Evolutionary conservation across 768 basidiomycete genomes (phyloP).

Genomic region (Tremella yokohamensis): DNA sequence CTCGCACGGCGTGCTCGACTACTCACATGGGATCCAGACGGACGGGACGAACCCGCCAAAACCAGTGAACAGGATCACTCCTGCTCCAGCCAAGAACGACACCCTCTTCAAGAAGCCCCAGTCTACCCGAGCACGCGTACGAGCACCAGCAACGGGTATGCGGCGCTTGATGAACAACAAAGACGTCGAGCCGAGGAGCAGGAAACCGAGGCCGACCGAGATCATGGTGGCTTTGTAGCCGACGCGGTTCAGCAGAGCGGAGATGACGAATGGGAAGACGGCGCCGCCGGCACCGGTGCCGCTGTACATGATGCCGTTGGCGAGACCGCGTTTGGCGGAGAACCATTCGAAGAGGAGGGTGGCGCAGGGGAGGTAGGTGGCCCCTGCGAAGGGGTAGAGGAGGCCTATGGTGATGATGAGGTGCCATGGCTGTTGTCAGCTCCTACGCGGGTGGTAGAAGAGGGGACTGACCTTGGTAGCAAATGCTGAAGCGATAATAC

Average conservation of each 20-base stretch:
- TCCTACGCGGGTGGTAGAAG: not conserved
- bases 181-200: constrained; percentile 17
- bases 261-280: constrained; percentile 43
- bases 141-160: constrained; percentile 23
- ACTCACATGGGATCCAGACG: constrained; percentile 37
- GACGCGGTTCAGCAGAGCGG: constrained; percentile 30
- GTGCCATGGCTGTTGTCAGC: constrained; percentile 40
- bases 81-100: constrained; percentile 25
- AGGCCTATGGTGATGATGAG: constrained; percentile 38
- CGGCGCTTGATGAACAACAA: constrained; percentile 38
- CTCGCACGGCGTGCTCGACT: not conserved
- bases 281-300: constrained; percentile 42
- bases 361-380: constrained; percentile 35
- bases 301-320: constrained; percentile 40
- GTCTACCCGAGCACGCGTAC: constrained; percentile 7
- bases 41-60: constrained; percentile 43
- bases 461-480: constrained; percentile 28
- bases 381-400: constrained; percentile 33
- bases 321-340: constrained; percentile 35
- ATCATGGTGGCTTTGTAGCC: constrained; percentile 47
- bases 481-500: constrained; percentile 32
- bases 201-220: constrained; percentile 35
- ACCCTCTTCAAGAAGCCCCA: constrained; percentile 22
- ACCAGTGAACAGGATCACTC: constrained; percentile 33
- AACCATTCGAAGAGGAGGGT: constrained; percentile 48